Evolutionary conservation across 192 early-diverging fungal species (phyloP).

Genomic region (Funneliformis geosporum): DNA sequence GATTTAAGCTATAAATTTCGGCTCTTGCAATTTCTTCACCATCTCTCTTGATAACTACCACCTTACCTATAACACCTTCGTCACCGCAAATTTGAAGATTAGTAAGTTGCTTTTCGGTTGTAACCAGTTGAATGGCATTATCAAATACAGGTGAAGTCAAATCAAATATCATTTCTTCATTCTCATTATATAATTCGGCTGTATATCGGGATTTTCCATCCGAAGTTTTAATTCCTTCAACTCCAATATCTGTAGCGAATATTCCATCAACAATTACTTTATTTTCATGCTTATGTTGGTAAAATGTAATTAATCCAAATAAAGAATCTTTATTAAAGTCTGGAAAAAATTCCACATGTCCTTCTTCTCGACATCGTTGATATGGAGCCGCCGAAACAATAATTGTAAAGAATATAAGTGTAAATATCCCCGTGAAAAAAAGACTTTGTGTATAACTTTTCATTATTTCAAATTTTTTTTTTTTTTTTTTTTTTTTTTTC

Average conservation of each 20-base stretch:
- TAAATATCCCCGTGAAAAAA: not conserved
- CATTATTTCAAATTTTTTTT: not conserved
- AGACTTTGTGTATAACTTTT: not conserved
- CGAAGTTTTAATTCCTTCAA: not conserved
- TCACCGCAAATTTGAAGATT: not conserved
- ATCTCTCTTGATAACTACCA: not conserved
- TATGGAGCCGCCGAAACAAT: not conserved
- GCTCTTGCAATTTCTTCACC: slow-evolving; percentile 5
- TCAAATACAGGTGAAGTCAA: not conserved
- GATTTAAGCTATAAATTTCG: not conserved
- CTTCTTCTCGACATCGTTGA: not conserved
- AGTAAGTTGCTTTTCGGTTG: not conserved
- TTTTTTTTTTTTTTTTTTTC: too few relatives aligned
- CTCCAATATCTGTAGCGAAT: not conserved
- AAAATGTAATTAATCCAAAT: not conserved
- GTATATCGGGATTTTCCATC: not conserved
- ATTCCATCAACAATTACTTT: not conserved
- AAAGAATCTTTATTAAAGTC: not conserved
- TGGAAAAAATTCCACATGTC: not conserved
- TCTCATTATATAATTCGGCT: not conserved
- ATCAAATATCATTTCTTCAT: not conserved
- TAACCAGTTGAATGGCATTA: not conserved
- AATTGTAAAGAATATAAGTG: not conserved
- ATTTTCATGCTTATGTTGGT: not conserved
- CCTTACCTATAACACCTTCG: not conserved